These are phyloP conservation scores for Gilbertella persicaria DNA, from an alignment of 371 early-diverging fungal genomes.

Conservation along the genomic window DNA sequence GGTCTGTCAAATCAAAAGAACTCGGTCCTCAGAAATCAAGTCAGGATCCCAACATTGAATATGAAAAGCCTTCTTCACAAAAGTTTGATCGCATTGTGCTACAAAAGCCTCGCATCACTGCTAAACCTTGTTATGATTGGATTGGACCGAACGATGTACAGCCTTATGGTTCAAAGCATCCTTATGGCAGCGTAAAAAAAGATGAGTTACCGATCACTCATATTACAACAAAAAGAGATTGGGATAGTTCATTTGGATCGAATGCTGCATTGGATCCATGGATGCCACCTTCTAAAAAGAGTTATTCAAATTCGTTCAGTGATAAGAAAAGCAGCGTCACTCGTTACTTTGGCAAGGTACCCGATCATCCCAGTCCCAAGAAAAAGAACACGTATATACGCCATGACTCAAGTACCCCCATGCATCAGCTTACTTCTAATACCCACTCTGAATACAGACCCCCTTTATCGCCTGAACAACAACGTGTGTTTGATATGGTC, in stretches of 20 bases:
- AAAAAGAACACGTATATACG: background rate
- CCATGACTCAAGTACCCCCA: background rate
- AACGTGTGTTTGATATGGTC: conserved; percentile 20
- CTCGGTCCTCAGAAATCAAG: conserved; percentile 14
- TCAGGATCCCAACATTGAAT: conserved; percentile 1
- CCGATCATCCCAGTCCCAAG: too few relatives aligned
- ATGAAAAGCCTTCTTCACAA: background rate
- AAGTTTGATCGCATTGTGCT: conserved; percentile 3
- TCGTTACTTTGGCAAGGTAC: too few relatives aligned
- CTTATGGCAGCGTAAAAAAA: background rate
- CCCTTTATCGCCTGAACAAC: conserved; percentile 17
- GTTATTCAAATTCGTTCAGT: too few relatives aligned
- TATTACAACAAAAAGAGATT: background rate
- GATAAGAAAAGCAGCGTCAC: too few relatives aligned
- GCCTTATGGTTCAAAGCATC: conserved; percentile 18
- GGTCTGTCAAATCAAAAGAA: conserved; percentile 7
- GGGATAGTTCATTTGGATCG: background rate
- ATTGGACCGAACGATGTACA: conserved; percentile 16
- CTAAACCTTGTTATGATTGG: conserved; percentile 15
- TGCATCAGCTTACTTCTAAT: background rate
- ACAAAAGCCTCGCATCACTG: background rate
- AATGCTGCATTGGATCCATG: background rate
- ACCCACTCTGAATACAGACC: conserved; percentile 12
- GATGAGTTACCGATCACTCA: background rate
- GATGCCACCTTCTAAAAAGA: background rate